Evolutionary conservation across 2,329 filamentous ascomycete species (phyloP).

Genomic region (Monilinia aucupariae): DNA sequence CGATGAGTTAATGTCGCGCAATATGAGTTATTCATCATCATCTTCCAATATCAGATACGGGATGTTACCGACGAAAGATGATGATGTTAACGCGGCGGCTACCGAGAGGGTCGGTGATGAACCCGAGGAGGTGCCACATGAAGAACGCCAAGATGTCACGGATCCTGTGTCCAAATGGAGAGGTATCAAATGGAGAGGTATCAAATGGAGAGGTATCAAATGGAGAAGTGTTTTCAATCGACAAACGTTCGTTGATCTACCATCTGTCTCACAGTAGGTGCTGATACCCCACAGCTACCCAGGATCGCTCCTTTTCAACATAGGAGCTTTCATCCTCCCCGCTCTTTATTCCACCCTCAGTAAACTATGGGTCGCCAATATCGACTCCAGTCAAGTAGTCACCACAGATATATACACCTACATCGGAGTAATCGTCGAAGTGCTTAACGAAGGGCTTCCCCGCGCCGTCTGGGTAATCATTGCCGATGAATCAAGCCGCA

Average conservation of each 20-base stretch:
- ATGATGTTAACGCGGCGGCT: not conserved
- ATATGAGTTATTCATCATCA: not conserved
- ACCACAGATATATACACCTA: slow-evolving; percentile 66
- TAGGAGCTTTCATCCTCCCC: slow-evolving; percentile 57
- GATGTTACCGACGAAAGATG: slow-evolving; percentile 3
- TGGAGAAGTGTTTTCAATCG: not conserved
- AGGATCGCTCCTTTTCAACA: slow-evolving; percentile 58
- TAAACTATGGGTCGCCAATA: slow-evolving; percentile 66
- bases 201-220: too few species aligned
- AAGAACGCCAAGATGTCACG: not conserved
- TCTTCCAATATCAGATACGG: not conserved
- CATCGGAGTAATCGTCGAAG: slow-evolving; percentile 60
- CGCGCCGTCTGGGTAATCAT: slow-evolving; percentile 64
- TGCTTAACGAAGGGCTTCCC: slow-evolving; percentile 67
- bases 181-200: too few species aligned
- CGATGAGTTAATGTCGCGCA: not conserved
- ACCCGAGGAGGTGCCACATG: not conserved
- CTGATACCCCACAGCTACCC: slow-evolving; percentile 40
- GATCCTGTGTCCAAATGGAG: not conserved
- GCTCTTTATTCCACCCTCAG: slow-evolving; percentile 62
- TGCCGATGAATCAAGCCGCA: slow-evolving; percentile 54
- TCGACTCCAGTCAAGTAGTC: slow-evolving; percentile 56
- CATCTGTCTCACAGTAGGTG: not conserved
- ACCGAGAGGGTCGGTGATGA: not conserved
- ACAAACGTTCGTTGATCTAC: not conserved